These are phyloP conservation scores for Rhizopus sp. DNA, from an alignment of 371 early-diverging fungal species.

Conservation along the genomic window DNA sequence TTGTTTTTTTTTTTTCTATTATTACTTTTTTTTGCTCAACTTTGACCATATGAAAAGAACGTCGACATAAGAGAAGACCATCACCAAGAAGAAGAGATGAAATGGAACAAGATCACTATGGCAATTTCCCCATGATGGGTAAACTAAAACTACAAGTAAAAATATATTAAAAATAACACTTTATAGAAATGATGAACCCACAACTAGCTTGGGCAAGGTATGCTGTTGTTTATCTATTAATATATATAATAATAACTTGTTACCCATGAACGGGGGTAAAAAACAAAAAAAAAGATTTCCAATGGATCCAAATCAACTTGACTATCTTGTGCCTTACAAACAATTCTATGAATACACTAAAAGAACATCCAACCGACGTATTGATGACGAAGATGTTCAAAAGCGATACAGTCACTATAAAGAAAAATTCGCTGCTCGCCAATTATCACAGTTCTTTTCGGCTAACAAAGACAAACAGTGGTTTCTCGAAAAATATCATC, in stretches of 20 bases:
- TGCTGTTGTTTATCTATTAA: not conserved
- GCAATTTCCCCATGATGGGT: constrained; percentile 36
- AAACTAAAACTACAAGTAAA: constrained; percentile 4
- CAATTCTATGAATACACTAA: constrained; percentile 78
- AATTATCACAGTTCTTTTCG: constrained; percentile 72
- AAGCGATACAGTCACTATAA: constrained; percentile 79
- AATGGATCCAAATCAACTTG: constrained; percentile 78
- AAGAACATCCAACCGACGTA: constrained; percentile 48
- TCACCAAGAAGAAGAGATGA: constrained; percentile 29
- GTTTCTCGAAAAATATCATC: constrained; percentile 93
- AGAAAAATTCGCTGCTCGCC: constrained; percentile 70
- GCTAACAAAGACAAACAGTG: constrained; percentile 86
- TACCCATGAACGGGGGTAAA: not conserved
- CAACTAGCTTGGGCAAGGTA: constrained; percentile 20
- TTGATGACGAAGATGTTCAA: constrained; percentile 81
- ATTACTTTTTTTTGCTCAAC: constrained; percentile 1
- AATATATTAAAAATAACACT: not conserved
- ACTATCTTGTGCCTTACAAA: constrained; percentile 77
- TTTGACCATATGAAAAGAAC: constrained; percentile 34
- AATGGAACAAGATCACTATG: constrained; percentile 19
- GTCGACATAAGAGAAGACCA: constrained; percentile 54
- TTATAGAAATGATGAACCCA: constrained; percentile 33
- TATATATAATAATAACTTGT: not conserved
- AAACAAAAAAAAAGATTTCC: constrained; percentile 13
- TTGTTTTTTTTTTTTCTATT: not conserved